Base-by-base conservation (phyloP, 306 rosid genomes). In the Cicer arietinum region DNA sequence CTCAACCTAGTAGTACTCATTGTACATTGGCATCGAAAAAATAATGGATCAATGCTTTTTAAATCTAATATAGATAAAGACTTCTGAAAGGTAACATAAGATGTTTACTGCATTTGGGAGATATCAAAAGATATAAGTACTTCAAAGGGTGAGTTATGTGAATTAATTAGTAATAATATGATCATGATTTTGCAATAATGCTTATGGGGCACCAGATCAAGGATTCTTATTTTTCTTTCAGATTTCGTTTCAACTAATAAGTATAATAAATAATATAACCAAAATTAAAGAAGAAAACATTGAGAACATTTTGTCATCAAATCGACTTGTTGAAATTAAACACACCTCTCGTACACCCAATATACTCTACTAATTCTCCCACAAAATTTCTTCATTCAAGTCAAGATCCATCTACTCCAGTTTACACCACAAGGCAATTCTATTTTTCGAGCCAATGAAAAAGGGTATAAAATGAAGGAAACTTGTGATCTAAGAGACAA, bases 61-160 rank as follows among this genome's bases (percentile, higher is more conserved):
- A 68, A 68, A 68, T 68, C n/a, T 7, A 67, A 30, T 7, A 67
- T 7, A 22, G 43, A 67, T 7, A 13, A 9, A 6, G 10, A 46
- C 37, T 20, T 57, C 3, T 57, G 18, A 22, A 13, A 46, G 57
- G 72, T 67, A 46, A 67, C 43, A 47, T 43, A 2, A 0, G 68
- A 13, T 50, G 46, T 30, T 76, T 84, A 81, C 83, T 76, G 61
- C 78, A 63, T 86, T 43, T 63, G 83, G 48, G 62, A 80, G 85
- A 84, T 74, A 66, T 61, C 76, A 79, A 70, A 59, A 56, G 77
- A 80, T 50, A 82, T 37, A 69, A 22, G 47, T n/a, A 37, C 35
- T 17, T 7, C 3, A 35, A 69, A 30, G 41, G 12, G 10, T 3
- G 45, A 68, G 45, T 47, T 48, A 68, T 47, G 61, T 50, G 25